Conservation (phyloP, 495 filamentous ascomycete species). For the Aspergillus avenaceus region DNA sequence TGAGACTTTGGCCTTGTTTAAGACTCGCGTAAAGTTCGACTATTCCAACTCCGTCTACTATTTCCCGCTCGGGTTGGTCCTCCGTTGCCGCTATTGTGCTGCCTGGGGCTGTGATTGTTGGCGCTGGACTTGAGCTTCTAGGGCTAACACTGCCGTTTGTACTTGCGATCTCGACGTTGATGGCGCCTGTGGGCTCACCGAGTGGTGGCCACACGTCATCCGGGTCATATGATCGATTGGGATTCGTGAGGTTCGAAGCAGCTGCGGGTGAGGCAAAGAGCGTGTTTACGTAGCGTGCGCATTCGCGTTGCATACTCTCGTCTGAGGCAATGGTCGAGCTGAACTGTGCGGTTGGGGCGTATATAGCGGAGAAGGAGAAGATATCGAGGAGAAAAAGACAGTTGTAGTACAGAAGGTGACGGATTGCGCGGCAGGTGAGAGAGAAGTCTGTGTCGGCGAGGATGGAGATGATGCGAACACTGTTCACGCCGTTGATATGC, state of each 20-base stretch:
- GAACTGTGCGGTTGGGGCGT: slow-evolving; percentile 76
- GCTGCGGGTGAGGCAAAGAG: slow-evolving; percentile 33
- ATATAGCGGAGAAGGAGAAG: slow-evolving; percentile 88
- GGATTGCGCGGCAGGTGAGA: slow-evolving; percentile 76
- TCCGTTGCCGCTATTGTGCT: slow-evolving; percentile 4
- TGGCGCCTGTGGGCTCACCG: slow-evolving; percentile 14
- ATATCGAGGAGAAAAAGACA: slow-evolving; percentile 84
- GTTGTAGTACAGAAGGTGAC: slow-evolving; percentile 87
- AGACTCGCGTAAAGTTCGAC: slow-evolving; percentile 72
- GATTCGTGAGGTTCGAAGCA: slow-evolving; percentile 12
- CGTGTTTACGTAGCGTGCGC: slow-evolving; percentile 69
- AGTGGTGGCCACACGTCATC: slow-evolving; percentile 44
- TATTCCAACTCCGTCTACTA: slow-evolving; percentile 39
- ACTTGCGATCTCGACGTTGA: slow-evolving; percentile 20
- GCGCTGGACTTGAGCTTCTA: slow-evolving; percentile 6
- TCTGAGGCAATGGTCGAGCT: slow-evolving; percentile 65
- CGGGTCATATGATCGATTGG: slow-evolving; percentile 23
- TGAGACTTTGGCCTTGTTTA: slow-evolving; percentile 70
- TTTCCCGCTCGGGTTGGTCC: background rate
- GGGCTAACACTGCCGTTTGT: slow-evolving; percentile 6
- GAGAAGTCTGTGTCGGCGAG: slow-evolving; percentile 80
- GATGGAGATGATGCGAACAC: slow-evolving; percentile 77
- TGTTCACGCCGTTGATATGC: slow-evolving; percentile 85
- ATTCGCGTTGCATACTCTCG: slow-evolving; percentile 75
- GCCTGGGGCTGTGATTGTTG: slow-evolving; percentile 2